Base-by-base conservation (phyloP, 1,284 basidiomycete species). In the Golubevia pallescens region DNA sequence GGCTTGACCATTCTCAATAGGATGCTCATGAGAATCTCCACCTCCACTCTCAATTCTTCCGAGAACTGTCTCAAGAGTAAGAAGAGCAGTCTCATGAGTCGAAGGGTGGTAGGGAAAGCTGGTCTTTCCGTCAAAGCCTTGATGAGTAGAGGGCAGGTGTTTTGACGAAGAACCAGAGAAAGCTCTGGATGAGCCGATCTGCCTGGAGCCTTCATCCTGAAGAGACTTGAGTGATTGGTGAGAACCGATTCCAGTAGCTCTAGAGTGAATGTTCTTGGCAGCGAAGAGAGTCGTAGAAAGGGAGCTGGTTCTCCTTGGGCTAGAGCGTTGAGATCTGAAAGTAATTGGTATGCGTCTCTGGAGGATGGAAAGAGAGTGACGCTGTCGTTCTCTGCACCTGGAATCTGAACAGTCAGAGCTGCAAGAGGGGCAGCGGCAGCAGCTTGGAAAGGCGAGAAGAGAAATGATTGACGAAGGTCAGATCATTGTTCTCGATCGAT, bases 181-280 rank as follows among this genome's bases (percentile, higher is more conserved):
- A 97, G 88, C 83, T 97, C 94, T 3, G 89, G 86, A 71, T 94
- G 94, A 1, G 70, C 28, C 66, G 61, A 62, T 16, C 61, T n/a
- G 5, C 62, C 54, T 1, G 58, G 21, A 7, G 63, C 55, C 6
- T 62, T 10, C 0, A 28, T 24, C 14, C n/a, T 4, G 80, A 98
- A 96, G 0, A 95, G 89, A 13, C 89, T 90, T 72, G 95, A 92
- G 81, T 98, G 97, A 74, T 97, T 97, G 13, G 94, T 96, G 61
- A 99, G 87, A 3, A 98, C 93, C 79, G 95, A 97, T 87, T 99
- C 97, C 64, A 99, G 93, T 62, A 99, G 88, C 86, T 99, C 96
- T 24, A 99, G 88, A 0, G 94, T 93, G 77, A 98, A 98, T 0
- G 96, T 97, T 85, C 95, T 92, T 74, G 93, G 93, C 23, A 99